Base-by-base conservation (phyloP, 2,329 filamentous ascomycete genomes). In the Nemania diffusa region DNA sequence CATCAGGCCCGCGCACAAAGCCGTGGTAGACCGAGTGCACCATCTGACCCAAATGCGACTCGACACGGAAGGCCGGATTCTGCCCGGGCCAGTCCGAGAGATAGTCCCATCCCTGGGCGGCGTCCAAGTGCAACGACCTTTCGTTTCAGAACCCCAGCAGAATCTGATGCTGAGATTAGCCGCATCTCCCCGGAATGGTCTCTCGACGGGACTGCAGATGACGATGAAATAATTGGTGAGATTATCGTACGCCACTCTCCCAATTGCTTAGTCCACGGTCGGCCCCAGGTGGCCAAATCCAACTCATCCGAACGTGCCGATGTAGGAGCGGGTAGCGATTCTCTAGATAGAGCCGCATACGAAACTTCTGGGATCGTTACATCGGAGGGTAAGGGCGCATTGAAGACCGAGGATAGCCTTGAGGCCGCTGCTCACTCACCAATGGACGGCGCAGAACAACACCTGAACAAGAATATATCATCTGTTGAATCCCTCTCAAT, bases 141-240 rank as follows among this genome's bases (percentile, higher is more conserved):
- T 34, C 4, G 52, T 26, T 59, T 56, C 13, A 27, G 26, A 40
- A 67, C 52, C 34, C 52, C 24, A 11, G 17, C 27, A 42, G 46
- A 59, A 34, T 29, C 37, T 24, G 53, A 64, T 17, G 32, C 51
- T 3, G 64, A 57, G 20, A 48, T 48, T 24, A 60, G 42, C 13
- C 26, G 22, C 15, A 32, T 55, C 46, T 57, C 52, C 9, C 46
- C 37, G 5, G 59, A 53, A 29, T 57, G 46, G 29, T 8, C 50
- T 53, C 27, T 50, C 15, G 13, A 4, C 3, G 57, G 17, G 8
- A 57, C 37, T 15, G 64, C 46, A n/a, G 52, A 65, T 9, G 57
- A 59, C 6, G 51, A 67, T 44, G 67, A 62, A 42, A 65, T 44
- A 44, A 57, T 60, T 20, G 57, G 32, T 26, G 57, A 57, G 8